Base-by-base conservation (phyloP, 1,139 yeast genomes). In the Nematodospora anomalae region DNA sequence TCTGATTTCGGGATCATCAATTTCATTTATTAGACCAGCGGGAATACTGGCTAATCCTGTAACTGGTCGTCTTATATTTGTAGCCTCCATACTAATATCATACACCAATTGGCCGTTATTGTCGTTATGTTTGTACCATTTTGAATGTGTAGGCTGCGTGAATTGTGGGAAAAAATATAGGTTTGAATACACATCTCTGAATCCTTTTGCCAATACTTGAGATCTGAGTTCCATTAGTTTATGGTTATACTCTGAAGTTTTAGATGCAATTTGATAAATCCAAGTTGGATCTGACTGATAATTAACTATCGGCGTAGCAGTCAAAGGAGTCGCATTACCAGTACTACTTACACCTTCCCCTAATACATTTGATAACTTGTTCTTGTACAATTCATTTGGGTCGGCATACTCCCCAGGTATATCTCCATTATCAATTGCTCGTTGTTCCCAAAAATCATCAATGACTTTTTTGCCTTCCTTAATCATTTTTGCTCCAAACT, bases 401-500 rank as follows among this genome's bases (percentile, higher is more conserved):
- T 84, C 88, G 0, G 95, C 96, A 29, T 80, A 69, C 37, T 85
- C 86, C 12, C 95, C 96, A 35, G 81, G 79, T n/a, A 76, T 74
- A 35, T 75, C 83, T 21, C 96, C 97, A 26, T 74, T 73, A 27
- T 74, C 81, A 31, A 79, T 71, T 2, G 94, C 83, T 47, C 72
- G 74, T 33, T 77, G 79, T 46, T 85, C 96, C 73, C 94, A 88
- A 56, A 90, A 92, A 58, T 92, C 99, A 60, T 92, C 99, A 22
- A 67, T 71, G 23, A 87, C 84, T 46, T 85, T 79, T 45, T 76
- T 77, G 27, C 99, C 98, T 38, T 88, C 85, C 16, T 78, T 75
- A 32, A 92, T 70, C 38, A 90, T 79, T 44, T 79, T 77, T 13
- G 96, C 88, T 4, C 99, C 99, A 64, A 94, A 92, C 58, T 90